Evolutionary conservation across 495 filamentous ascomycete species (phyloP), one percentile per base, ranked within the genome.

Genomic region (Gamarada debralockiae): DNA sequence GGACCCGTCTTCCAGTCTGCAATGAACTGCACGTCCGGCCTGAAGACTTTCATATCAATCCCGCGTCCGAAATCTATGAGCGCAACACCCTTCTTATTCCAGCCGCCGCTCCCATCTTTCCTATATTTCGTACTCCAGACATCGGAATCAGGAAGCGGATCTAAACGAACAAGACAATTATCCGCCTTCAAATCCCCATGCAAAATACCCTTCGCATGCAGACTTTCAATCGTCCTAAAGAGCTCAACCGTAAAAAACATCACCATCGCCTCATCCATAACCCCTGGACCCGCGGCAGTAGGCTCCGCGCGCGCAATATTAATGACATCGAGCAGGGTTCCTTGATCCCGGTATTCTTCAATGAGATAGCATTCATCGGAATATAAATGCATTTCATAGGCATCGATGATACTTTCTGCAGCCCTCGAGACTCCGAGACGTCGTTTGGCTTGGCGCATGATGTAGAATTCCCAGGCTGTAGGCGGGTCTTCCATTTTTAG

Each of bases 231-330:
- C 0, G 91, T 95, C 38, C 93, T 86, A 55, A 97, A 76, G 24
- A 98, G 81, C 67, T 98, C 93, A 53, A 97, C 74, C 18, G 87
- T 78, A 70, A 97, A 93, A 74, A 97, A 97, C 89, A 97, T 97
- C 45, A 84, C 87, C 0, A 97, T 72, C 23, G 70, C 70, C 68
- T 98, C 93, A 54, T 97, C 93, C 73, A 97, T 85, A 0, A 85
- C 86, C 3, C 80, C 81, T 15, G 48, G 48, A 22, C 71, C 73
- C 21, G 65, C 61, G 6, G 67, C 46, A 1, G 73, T 75, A 9
- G 76, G 66, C 38, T 95, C 89, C 24, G 81, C 76, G 56, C 84
- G 81, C 55, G 92, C 82, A 54, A 88, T 74, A 68, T 98, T 98
- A 65, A 97, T 83, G 8, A 97, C 80, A 65, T 97, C 91, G 4